Evolutionary conservation across 2,329 filamentous ascomycete species (phyloP).

Genomic region (Aspergillus sp.): DNA sequence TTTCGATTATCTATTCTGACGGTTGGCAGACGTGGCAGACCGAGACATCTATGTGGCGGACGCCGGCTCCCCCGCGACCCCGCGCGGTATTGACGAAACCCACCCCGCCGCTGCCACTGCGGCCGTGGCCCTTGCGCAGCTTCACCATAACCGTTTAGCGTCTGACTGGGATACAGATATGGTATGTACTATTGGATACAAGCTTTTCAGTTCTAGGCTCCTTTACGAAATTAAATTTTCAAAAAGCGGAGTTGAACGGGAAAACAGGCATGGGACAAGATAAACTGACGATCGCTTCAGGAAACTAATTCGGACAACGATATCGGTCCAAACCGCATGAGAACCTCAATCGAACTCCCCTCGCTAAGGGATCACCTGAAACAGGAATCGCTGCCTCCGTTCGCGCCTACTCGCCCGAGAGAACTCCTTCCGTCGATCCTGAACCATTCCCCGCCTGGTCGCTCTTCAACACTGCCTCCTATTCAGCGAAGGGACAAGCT

Average conservation of each 20-base stretch:
- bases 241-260: too few relatives aligned
- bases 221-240: neutral
- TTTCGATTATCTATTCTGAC: constrained; percentile 8
- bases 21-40: constrained; percentile 56
- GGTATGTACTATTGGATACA: constrained; percentile 51
- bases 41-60: constrained; percentile 68
- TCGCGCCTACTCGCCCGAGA: constrained; percentile 62
- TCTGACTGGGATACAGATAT: constrained; percentile 75
- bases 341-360: constrained; percentile 68
- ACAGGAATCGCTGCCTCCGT: constrained; percentile 69
- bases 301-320: constrained; percentile 73
- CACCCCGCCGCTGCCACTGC: constrained; percentile 70
- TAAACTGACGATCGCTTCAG: constrained; percentile 41
- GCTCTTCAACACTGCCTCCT: constrained; percentile 84
- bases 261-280: neutral
- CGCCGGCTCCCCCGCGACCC: constrained; percentile 66
- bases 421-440: constrained; percentile 82
- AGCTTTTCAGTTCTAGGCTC: neutral
- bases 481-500: constrained; percentile 72
- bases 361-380: constrained; percentile 68
- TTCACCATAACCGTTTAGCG: constrained; percentile 75
- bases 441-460: constrained; percentile 73
- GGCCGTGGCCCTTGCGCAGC: constrained; percentile 81
- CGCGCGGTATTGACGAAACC: constrained; percentile 68
- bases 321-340: constrained; percentile 61